These are phyloP conservation scores for Nevesoporus exiguus DNA, from an alignment of 768 basidiomycete species.

Conservation along the genomic window DNA sequence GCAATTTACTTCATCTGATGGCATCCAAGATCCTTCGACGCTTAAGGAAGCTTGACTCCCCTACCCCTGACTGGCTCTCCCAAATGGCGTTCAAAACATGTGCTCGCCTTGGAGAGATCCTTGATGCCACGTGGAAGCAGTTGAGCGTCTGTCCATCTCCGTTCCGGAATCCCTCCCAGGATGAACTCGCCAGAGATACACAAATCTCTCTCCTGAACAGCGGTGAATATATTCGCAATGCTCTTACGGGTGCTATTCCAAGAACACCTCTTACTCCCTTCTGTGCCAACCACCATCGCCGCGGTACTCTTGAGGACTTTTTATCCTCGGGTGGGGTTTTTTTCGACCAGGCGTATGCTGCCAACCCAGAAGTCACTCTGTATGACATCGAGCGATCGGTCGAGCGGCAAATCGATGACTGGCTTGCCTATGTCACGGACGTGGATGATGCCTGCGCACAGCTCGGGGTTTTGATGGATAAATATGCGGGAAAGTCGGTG, in stretches of 20 bases:
- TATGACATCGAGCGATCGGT: constrained; percentile 38
- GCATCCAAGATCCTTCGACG: neutral
- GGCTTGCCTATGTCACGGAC: too few relatives aligned
- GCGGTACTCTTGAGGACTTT: constrained; percentile 1
- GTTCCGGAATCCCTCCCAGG: neutral
- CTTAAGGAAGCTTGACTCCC: neutral
- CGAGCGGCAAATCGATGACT: constrained; percentile 8
- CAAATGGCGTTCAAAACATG: neutral
- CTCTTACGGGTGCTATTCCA: neutral
- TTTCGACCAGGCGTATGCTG: constrained; percentile 1
- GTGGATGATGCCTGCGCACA: too few relatives aligned
- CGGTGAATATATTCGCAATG: too few relatives aligned
- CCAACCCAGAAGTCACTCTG: constrained; percentile 20
- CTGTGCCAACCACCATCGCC: neutral
- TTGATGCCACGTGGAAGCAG: constrained; percentile 34
- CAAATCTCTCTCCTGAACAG: constrained; percentile 26
- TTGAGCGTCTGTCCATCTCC: constrained; percentile 20
- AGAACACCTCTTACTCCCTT: neutral
- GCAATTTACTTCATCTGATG: neutral
- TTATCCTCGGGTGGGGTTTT: constrained; percentile 9
- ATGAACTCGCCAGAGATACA: constrained; percentile 24
- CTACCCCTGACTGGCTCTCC: neutral
- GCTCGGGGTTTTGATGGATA: too few relatives aligned
- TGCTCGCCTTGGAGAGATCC: constrained; percentile 2
- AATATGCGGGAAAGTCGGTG: too few relatives aligned